Percentiles rank a stretch among this genome's conserved stretches.
Evolutionary conservation across 352 stramenopile genomes (phyloP).

Genomic region (Globisporangium radiosum): DNA sequence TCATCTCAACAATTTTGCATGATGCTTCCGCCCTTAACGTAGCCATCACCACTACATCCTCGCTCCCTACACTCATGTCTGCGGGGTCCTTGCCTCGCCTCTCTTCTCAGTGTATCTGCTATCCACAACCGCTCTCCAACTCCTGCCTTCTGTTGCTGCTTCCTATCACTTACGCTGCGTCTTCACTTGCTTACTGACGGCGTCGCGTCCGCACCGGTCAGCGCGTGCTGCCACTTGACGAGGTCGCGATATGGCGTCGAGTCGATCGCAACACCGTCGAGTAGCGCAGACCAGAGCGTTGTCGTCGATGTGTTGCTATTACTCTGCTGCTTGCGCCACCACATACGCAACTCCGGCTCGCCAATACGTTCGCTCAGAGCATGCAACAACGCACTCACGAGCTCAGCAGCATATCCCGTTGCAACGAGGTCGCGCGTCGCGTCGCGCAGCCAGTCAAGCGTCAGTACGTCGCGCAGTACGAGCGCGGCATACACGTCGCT

Average conservation of each 20-base stretch:
- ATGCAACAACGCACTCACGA: constrained; percentile 39
- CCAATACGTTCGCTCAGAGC: constrained; percentile 23
- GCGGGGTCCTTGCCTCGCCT: too few relatives aligned
- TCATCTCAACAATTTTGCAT: too few relatives aligned
- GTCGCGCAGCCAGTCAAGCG: constrained; percentile 35
- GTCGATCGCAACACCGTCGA: constrained; percentile 1
- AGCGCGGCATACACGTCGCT: constrained; percentile 55
- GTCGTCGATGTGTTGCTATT: constrained; percentile 1
- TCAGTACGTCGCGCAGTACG: constrained; percentile 44
- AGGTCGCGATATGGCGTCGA: constrained; percentile 4
- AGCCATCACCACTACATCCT: too few relatives aligned
- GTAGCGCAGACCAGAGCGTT: constrained; percentile 16
- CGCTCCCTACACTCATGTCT: too few relatives aligned
- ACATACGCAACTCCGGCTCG: constrained; percentile 31
- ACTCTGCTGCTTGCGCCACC: constrained; percentile 40
- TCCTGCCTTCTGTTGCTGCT: background rate
- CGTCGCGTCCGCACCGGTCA: background rate
- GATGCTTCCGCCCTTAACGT: too few relatives aligned
- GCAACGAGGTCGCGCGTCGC: constrained; percentile 16
- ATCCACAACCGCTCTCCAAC: too few relatives aligned
- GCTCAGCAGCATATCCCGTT: constrained; percentile 36
- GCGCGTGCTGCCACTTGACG: constrained; percentile 14
- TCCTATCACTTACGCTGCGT: background rate
- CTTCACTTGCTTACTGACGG: constrained; percentile 1
- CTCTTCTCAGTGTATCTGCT: too few relatives aligned